A percentile compares a stretch with the other conserved stretches of the same genome.
Conservation (phyloP, 106 monocot genomes). For the Allium cepa region DNA sequence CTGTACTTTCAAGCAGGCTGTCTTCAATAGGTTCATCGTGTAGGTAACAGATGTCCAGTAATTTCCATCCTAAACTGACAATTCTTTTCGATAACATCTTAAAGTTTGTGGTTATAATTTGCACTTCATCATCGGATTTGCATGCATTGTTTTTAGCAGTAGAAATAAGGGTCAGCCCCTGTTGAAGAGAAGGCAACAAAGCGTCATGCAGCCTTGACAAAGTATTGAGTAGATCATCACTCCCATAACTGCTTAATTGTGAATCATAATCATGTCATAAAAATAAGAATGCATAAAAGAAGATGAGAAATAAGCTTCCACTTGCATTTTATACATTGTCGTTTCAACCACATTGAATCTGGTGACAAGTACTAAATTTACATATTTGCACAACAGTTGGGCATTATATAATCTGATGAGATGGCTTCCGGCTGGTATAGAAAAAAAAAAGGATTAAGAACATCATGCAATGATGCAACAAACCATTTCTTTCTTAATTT, state of each 20-base stretch:
- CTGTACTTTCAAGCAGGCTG: slow-evolving; percentile 20
- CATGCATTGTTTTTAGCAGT: slow-evolving; percentile 4
- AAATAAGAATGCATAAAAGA: no score
- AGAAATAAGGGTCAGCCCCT: slow-evolving; percentile 38
- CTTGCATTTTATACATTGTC: no score
- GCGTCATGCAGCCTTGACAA: slow-evolving; percentile 76
- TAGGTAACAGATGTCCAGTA: slow-evolving; percentile 76
- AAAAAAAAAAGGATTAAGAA: no score
- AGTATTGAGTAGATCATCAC: slow-evolving; percentile 51
- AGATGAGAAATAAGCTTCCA: no score
- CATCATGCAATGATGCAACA: no score
- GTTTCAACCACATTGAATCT: no score
- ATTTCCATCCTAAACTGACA: slow-evolving; percentile 76
- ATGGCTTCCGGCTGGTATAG: no score
- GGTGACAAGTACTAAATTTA: no score
- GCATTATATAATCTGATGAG: no score
- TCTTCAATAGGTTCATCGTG: slow-evolving; percentile 32
- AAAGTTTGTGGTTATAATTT: slow-evolving; percentile 31
- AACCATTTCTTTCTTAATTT: no score
- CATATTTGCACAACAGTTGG: no score
- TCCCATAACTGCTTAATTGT: slow-evolving; percentile 41
- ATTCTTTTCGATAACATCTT: slow-evolving; percentile 54
- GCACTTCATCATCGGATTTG: neutral
- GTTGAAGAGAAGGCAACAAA: slow-evolving; percentile 55
- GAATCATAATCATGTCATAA: no score